phyloP scores from a whole-genome alignment of 768 basidiomycete genomes.

The Podaxis carcinomalis region DNA sequence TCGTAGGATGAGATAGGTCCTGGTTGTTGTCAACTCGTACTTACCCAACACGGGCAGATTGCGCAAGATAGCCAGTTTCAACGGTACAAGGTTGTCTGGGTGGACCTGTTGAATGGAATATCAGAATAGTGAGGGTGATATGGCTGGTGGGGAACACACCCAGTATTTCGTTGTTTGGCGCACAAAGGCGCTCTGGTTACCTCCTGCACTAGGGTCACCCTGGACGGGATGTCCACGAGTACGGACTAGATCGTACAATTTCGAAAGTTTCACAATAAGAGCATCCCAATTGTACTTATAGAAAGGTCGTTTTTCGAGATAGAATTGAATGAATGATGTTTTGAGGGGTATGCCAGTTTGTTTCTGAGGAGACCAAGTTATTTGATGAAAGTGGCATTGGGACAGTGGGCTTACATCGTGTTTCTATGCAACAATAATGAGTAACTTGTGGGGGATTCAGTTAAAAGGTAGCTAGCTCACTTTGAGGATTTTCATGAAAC shows the following conservation, averaged over 20 bases:
- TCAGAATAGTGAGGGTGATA: background rate
- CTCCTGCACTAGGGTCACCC: slow-evolving; percentile 93
- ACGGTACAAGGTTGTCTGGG: slow-evolving; percentile 88
- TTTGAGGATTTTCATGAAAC: slow-evolving; percentile 98
- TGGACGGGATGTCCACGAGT: slow-evolving; percentile 92
- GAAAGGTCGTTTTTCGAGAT: slow-evolving; percentile 92
- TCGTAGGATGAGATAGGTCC: background rate
- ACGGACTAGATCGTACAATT: slow-evolving; percentile 90
- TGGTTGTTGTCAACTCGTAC: background rate
- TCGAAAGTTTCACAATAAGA: slow-evolving; percentile 93
- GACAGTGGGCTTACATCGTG: slow-evolving; percentile 64
- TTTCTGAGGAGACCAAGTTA: slow-evolving; percentile 55
- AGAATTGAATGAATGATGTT: slow-evolving; percentile 83
- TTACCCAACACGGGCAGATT: slow-evolving; percentile 91
- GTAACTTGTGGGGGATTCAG: background rate
- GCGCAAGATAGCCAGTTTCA: slow-evolving; percentile 89
- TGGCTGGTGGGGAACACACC: slow-evolving; percentile 43
- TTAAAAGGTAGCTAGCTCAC: slow-evolving; percentile 31
- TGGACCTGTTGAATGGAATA: slow-evolving; percentile 48
- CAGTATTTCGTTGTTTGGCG: slow-evolving; percentile 99
- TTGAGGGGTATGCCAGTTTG: slow-evolving; percentile 82
- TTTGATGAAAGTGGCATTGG: background rate
- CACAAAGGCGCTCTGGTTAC: slow-evolving; percentile 96
- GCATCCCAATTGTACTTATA: slow-evolving; percentile 97
- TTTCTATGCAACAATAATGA: slow-evolving; percentile 50